Evolutionary conservation across 108 stramenopile species (phyloP).

Genomic region (Nannochloropsis gaditana): DNA sequence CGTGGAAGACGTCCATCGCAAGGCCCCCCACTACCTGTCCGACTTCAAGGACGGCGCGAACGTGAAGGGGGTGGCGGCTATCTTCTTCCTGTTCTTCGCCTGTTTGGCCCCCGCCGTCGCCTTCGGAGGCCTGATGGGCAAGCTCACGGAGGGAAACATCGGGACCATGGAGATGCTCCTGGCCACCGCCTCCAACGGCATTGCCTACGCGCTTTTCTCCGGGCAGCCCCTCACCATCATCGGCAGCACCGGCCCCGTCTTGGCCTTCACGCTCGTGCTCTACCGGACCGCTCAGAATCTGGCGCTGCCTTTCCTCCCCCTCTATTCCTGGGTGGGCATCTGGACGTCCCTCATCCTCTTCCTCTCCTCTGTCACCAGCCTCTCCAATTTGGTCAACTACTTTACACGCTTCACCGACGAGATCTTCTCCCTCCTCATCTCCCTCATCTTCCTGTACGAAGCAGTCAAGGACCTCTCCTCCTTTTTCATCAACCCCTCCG

Average conservation of each 20-base stretch:
- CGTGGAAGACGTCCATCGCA: constrained; percentile 28
- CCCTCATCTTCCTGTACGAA: constrained; percentile 69
- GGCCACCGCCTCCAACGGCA: constrained; percentile 67
- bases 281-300: constrained; percentile 53
- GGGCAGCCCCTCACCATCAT: constrained; percentile 75
- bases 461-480: constrained; percentile 62
- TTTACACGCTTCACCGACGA: constrained; percentile 78
- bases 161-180: constrained; percentile 71
- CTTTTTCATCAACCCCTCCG: constrained; percentile 53
- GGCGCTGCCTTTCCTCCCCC: constrained; percentile 65
- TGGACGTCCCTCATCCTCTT: constrained; percentile 66
- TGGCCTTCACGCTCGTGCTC: constrained; percentile 67
- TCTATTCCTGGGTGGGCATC: constrained; percentile 75
- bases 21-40: constrained; percentile 42
- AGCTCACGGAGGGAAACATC: constrained; percentile 73
- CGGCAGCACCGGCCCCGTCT: constrained; percentile 68
- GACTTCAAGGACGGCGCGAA: constrained; percentile 47
- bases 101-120: constrained; percentile 85
- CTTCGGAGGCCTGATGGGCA: constrained; percentile 79
- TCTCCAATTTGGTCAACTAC: constrained; percentile 54
- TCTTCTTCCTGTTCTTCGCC: constrained; percentile 85
- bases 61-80: constrained; percentile 40
- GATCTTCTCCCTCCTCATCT: constrained; percentile 69
- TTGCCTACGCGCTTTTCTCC: constrained; percentile 61
- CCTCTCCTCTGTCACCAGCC: constrained; percentile 36